Base-by-base conservation (phyloP, 176 grass and related monocot genomes). In the Urochloa ruziziensis region DNA sequence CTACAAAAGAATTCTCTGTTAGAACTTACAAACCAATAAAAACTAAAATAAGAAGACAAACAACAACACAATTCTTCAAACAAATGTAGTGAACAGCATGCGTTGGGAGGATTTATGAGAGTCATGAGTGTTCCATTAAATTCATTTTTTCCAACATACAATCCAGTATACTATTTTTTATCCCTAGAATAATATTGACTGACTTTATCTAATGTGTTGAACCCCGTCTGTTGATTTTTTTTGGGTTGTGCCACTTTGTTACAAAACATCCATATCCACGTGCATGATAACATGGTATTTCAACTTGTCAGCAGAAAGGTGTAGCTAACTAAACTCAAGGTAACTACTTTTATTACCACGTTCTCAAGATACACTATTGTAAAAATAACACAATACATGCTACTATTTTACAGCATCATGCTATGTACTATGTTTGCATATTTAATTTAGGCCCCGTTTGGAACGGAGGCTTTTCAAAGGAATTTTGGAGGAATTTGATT, bases 1-100 rank as follows among this genome's bases (percentile, higher is more conserved):
- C 91, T 93, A 46, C 88, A 90, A 78, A 34, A 86, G 30, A 58
- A 81, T 52, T 18, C 33, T 49, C 27, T 48, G 54, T 67, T 81
- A 42, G 43, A 34, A 49, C 27, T 23, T 83, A 27, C 12, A 37
- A 40, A 23, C n/a, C 60, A 75, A 32, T 23, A 84, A 76, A 60
- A 62, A n/a, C 1, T 30, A 28, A 74, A 87, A 9, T 32, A 47
- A 21, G 60, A 71, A 70, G 62, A 30, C 23, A 35, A 53, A 7
- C 37, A 64, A 10, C 11, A 59, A 67, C n/a, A 58, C 7, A 54
- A 35, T 62, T 5, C 43, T 49, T 35, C 5, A 51, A 83, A 19
- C 32, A 62, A 48, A 74, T 1, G 9, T 39, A n/a, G 69, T 39
- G 2, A 39, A 73, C 25, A 25, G 56, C 28, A 73, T 17, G 44